Base-by-base conservation (phyloP, 305 asterid genomes). In the Fraxinus xanthoxyloides region DNA sequence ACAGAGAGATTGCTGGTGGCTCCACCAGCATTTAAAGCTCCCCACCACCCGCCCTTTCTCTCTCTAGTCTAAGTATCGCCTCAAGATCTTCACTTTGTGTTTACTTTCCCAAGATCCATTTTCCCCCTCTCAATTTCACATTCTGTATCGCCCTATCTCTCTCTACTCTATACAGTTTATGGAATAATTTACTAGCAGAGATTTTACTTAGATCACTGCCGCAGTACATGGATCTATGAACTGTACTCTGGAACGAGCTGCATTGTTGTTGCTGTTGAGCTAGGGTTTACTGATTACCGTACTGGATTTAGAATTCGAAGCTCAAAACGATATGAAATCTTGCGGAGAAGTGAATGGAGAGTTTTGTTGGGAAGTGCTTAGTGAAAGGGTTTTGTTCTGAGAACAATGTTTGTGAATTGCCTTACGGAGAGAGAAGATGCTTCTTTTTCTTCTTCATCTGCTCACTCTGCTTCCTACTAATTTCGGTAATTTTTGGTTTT, bases 401-500 rank as follows among this genome's bases (percentile, higher is more conserved):
- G 85, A 76, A 86, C 80, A 79, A 90, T 90, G 92, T 79, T 82
- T 70, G 86, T 90, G 88, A 80, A 85, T 77, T 86, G 83, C 87
- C 84, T 80, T 83, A 31, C 83, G 82, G 89, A 88, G 89, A 90
- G 88, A 85, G 90, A 90, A 87, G 88, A 90, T 90, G 93, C 92
- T 89, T 80, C 48, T 87, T 59, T 83, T 88, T 32, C 87, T 90
- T 84, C 87, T 88, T 78, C 85, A 82, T 56, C 82, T 88, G 84
- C 91, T 90, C 83, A 54, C 85, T 86, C 30, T 88, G 80, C 80
- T 90, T 85, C 85, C 88, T 36, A 19, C 87, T 84, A 85, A 79
- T 86, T 76, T 85, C 46, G 93, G 93, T 90, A 88, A 30, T 63
- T 80, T 35, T 77, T 17, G n/a, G 38, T 1, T 67, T 28, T 13